phyloP scores from a whole-genome alignment of 202 grass and related monocot genomes.

The Carex arenaria region DNA sequence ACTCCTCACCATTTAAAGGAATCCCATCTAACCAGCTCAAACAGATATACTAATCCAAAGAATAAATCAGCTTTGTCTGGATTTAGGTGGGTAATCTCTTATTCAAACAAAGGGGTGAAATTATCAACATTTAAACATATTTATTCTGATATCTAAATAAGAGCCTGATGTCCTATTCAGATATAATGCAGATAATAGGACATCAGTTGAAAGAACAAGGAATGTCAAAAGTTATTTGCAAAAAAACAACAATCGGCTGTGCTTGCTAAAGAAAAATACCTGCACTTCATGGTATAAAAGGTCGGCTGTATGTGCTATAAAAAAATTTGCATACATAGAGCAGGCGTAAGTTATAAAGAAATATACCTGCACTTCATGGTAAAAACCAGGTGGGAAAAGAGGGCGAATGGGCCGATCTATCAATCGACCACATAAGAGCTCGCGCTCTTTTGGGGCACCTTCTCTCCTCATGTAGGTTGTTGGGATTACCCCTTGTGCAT shows the following conservation, averaged over 20 bases:
- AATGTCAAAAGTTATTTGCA: conserved; percentile 8
- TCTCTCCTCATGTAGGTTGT: conserved; percentile 97
- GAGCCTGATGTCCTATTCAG: neutral
- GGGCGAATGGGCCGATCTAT: conserved; percentile 92
- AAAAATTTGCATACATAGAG: neutral
- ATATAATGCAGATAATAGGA: neutral
- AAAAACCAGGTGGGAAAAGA: conserved; percentile 90
- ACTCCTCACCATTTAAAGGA: neutral
- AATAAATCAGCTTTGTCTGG: neutral
- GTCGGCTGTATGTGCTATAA: conserved; percentile 2
- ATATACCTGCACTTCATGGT: conserved; percentile 91
- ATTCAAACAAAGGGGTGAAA: neutral
- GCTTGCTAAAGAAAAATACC: conserved; percentile 39
- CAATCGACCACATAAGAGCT: conserved; percentile 88
- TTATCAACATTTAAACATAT: conserved; percentile 1
- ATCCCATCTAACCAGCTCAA: neutral
- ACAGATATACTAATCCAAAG: neutral
- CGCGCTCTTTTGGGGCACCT: conserved; percentile 93
- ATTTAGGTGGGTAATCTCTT: neutral
- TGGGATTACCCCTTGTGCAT: conserved; percentile 88
- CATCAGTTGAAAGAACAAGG: neutral
- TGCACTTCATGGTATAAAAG: conserved; percentile 75
- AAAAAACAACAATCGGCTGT: neutral
- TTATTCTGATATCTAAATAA: neutral
- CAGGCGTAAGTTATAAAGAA: neutral